Evolutionary conservation across 2,329 filamentous ascomycete species (phyloP), one percentile per base, ranked within the genome.

Genomic region (Tolypocladium nubicola): DNA sequence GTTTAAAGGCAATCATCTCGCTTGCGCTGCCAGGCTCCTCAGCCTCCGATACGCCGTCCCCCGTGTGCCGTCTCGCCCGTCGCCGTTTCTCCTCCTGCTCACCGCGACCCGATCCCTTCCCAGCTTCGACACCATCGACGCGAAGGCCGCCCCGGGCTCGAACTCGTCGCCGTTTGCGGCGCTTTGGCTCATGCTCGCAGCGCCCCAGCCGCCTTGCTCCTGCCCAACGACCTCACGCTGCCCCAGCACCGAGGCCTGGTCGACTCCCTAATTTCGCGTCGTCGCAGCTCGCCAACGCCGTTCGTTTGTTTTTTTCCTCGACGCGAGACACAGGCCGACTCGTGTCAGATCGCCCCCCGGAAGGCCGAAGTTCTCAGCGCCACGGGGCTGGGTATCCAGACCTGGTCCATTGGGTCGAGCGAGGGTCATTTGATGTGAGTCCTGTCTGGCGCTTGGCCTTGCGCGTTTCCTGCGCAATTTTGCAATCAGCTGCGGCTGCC

Each of bases 1-100:
- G 69, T 71, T 60, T 73, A 55, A 70, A 71, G 71, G 71, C 71
- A 74, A 74, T 77, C 76, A 79, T 79, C 68, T 79, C 77, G 76
- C 76, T 79, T 79, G 75, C 71, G 71, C 71, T 72, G 72, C 72
- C 71, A 71, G 68, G 69, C 68, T 69, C 70, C 70, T 76, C 73
- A 76, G 75, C 74, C 72, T 75, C 71, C 70, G 70, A 72, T 71
- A 73, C 73, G 69, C 66, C 67, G 64, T 61, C 59, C 58, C 58
- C 57, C 55, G 26, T 47, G 55, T 49, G 41, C 43, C 47, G 50
- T 55, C 54, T 55, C 56, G 54, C 52, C 54, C 53, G 50, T 40
- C 58, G 61, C 56, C 59, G 56, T 52, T 57, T 56, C 53, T 61
- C 56, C 41, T 55, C 57, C 56, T 56, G 57, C 52, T 56, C 54